These are phyloP conservation scores for Dendrocalamus sinicus DNA, from an alignment of 176 grass and related monocot genomes.

Conservation along the genomic window DNA sequence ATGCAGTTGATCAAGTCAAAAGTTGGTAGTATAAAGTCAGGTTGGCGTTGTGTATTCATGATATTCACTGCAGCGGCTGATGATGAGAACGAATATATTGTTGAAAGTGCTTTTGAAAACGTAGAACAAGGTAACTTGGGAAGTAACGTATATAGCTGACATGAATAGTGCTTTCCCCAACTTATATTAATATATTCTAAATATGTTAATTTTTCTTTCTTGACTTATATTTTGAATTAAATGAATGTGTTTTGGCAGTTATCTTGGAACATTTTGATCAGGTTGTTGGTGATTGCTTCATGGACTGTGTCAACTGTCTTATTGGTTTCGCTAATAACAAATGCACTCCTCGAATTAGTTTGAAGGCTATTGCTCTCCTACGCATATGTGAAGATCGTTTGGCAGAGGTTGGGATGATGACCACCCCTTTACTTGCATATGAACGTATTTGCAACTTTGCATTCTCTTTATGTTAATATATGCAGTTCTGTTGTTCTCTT, in stretches of 20 bases:
- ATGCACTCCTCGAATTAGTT: slow-evolving; percentile 86
- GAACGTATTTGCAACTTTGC: not conserved
- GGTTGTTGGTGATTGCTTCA: slow-evolving; percentile 97
- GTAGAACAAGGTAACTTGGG: slow-evolving; percentile 77
- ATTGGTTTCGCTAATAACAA: slow-evolving; percentile 99
- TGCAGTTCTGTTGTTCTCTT: slow-evolving; percentile 9
- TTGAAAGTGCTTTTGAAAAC: slow-evolving; percentile 99
- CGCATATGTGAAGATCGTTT: slow-evolving; percentile 99
- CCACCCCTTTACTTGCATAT: slow-evolving; percentile 6
- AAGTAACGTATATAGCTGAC: slow-evolving; percentile 31
- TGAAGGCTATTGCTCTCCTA: slow-evolving; percentile 99
- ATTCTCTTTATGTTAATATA: slow-evolving; percentile 22
- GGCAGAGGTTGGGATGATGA: slow-evolving; percentile 79
- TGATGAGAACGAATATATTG: slow-evolving; percentile 87
- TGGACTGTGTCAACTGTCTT: slow-evolving; percentile 99
- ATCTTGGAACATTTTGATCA: slow-evolving; percentile 99
- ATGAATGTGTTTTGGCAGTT: slow-evolving; percentile 57
- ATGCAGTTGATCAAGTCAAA: slow-evolving; percentile 98
- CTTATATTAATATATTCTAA: slow-evolving; percentile 29
- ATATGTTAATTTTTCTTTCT: slow-evolving; percentile 22
- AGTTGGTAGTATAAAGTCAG: slow-evolving; percentile 99
- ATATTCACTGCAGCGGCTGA: slow-evolving; percentile 98
- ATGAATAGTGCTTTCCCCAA: slow-evolving; percentile 4
- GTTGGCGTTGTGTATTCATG: slow-evolving; percentile 99
- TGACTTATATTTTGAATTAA: slow-evolving; percentile 36